These are phyloP conservation scores for Trichoderma breve DNA, from an alignment of 2,329 filamentous ascomycete genomes.

Conservation along the genomic window DNA sequence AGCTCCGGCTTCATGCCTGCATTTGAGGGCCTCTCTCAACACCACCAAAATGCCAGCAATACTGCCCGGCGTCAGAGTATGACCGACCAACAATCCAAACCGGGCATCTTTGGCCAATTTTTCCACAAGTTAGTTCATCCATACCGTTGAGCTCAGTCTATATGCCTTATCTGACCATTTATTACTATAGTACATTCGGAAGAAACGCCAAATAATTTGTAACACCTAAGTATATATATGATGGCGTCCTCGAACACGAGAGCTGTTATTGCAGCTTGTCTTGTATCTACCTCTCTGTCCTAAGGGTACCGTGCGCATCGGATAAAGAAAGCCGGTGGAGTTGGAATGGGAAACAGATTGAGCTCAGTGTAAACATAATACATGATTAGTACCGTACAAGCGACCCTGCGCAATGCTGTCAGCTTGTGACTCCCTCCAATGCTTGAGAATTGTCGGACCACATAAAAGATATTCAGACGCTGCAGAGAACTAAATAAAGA, in stretches of 20 bases:
- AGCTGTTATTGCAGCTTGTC: neutral
- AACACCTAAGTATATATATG: neutral
- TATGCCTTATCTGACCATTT: neutral
- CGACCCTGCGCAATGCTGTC: too few relatives aligned
- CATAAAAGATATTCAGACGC: neutral
- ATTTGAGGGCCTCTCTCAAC: slow-evolving; percentile 52
- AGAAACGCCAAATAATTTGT: slow-evolving; percentile 18
- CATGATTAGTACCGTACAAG: neutral
- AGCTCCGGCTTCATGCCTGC: slow-evolving; percentile 46
- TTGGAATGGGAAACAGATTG: slow-evolving; percentile 5
- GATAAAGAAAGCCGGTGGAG: neutral
- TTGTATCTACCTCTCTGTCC: neutral
- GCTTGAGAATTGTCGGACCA: neutral
- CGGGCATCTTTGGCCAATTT: slow-evolving; percentile 53
- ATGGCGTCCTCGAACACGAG: neutral
- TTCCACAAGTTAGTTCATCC: slow-evolving; percentile 52
- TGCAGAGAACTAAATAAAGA: neutral
- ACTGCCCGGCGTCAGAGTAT: slow-evolving; percentile 53
- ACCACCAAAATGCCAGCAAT: slow-evolving; percentile 48
- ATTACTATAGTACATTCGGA: slow-evolving; percentile 14
- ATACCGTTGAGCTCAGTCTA: neutral
- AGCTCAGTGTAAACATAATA: slow-evolving; percentile 7
- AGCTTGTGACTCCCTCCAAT: neutral
- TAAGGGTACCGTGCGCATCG: neutral
- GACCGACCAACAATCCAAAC: slow-evolving; percentile 49